A percentile compares a stretch with the other conserved stretches of the same genome.
Evolutionary conservation across 2,329 filamentous ascomycete species (phyloP).

Genomic region (Colletotrichum sidae): DNA sequence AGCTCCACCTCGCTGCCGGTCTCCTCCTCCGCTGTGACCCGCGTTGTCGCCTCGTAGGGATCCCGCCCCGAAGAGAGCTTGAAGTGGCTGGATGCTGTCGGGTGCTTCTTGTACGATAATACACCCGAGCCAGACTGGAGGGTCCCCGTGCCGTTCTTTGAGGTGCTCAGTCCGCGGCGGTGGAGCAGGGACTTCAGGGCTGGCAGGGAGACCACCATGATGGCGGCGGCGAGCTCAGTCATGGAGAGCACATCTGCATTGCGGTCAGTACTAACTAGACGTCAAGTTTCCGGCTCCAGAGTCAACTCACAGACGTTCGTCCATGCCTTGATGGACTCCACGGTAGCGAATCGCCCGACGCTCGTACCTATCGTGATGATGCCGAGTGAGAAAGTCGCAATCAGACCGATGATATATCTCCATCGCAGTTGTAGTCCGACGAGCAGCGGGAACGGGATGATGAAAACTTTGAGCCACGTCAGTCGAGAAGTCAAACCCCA

Average conservation of each 20-base stretch:
- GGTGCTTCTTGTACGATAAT: constrained; percentile 20
- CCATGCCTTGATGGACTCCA: constrained; percentile 38
- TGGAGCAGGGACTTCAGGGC: constrained; percentile 40
- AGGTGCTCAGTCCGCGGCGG: constrained; percentile 29
- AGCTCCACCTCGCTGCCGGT: constrained; percentile 40
- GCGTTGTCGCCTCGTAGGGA: constrained; percentile 33
- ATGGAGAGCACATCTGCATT: constrained; percentile 39
- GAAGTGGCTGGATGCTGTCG: constrained; percentile 33
- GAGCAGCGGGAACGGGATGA: constrained; percentile 40
- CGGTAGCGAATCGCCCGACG: constrained; percentile 40
- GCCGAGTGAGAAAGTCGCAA: constrained; percentile 38
- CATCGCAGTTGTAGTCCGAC: constrained; percentile 37
- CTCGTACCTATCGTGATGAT: constrained; percentile 40
- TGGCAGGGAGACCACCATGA: constrained; percentile 39
- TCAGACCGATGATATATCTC: constrained; percentile 40
- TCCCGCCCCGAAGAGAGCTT: constrained; percentile 40
- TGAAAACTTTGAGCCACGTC: constrained; percentile 34
- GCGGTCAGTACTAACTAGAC: not conserved
- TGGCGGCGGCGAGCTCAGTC: constrained; percentile 39
- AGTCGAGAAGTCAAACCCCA: too few species aligned
- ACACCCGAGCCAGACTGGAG: constrained; percentile 23
- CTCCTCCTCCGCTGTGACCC: constrained; percentile 32
- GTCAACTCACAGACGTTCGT: constrained; percentile 40
- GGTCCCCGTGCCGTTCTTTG: constrained; percentile 21
- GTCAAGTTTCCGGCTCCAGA: not conserved